Evolutionary conservation across 495 filamentous ascomycete species (phyloP).

Genomic region (Filosporella fistucella): DNA sequence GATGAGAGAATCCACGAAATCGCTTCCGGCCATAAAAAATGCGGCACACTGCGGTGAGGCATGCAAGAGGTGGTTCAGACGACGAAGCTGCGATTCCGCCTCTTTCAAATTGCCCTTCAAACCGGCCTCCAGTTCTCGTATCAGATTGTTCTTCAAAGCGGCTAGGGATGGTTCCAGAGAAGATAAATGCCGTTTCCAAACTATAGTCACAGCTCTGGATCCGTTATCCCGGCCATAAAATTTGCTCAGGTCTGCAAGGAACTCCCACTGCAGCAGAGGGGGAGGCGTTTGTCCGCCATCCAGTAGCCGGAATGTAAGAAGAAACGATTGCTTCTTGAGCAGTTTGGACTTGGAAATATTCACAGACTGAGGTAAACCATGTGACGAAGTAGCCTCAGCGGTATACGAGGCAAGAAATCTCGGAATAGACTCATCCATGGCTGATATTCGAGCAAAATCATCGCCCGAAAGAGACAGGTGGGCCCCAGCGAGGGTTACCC

Average conservation of each 20-base stretch:
- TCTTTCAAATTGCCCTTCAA: conserved; percentile 40
- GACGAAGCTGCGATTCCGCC: conserved; percentile 39
- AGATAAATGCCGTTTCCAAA: conserved; percentile 21
- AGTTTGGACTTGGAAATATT: conserved; percentile 39
- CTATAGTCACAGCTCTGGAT: conserved; percentile 21
- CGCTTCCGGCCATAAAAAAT: conserved; percentile 77
- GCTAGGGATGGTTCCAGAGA: conserved; percentile 15
- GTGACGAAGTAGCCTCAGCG: conserved; percentile 7
- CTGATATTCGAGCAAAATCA: conserved; percentile 43
- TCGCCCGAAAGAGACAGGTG: conserved; percentile 54
- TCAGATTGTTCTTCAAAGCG: conserved; percentile 13
- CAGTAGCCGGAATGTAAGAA: conserved; percentile 48
- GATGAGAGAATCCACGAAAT: conserved; percentile 74
- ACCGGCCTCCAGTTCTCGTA: conserved; percentile 42
- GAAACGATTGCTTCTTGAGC: conserved; percentile 59
- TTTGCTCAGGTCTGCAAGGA: conserved; percentile 51
- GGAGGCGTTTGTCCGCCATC: conserved; percentile 37
- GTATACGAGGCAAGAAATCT: conserved; percentile 24
- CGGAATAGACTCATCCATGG: conserved; percentile 49
- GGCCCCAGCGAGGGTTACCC: conserved; percentile 59
- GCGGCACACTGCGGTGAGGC: conserved; percentile 44
- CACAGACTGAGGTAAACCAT: conserved; percentile 15
- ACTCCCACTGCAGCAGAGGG: conserved; percentile 47
- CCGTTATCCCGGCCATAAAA: conserved; percentile 48
- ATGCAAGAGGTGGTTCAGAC: conserved; percentile 47